Percentiles rank a stretch among this genome's conserved stretches.
These are phyloP conservation scores for Flaveria brownii DNA, from an alignment of 129 eudicot species.

Conservation along the genomic window DNA sequence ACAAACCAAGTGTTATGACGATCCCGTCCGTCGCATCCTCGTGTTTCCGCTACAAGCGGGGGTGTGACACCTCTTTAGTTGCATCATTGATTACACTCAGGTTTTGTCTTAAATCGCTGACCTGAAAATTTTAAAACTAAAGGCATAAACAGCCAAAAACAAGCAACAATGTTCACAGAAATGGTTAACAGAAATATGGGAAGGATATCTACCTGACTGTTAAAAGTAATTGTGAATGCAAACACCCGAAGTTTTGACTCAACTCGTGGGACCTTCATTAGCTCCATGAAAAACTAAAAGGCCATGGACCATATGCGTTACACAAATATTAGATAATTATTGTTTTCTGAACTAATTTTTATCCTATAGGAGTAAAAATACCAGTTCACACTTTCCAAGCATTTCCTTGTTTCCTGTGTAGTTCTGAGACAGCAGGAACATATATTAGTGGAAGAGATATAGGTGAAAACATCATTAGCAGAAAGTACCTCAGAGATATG, in stretches of 20 bases:
- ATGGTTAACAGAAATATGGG: neutral
- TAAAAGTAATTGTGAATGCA: conserved; percentile 79
- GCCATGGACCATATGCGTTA: conserved; percentile 25
- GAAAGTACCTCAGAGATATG: neutral
- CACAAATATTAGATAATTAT: conserved; percentile 8
- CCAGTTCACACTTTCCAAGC: conserved; percentile 99
- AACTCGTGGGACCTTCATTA: conserved; percentile 98
- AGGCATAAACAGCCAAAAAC: conserved; percentile 25
- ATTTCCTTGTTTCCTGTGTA: conserved; percentile 82
- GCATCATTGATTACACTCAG: conserved; percentile 78
- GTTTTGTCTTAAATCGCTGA: conserved; percentile 66
- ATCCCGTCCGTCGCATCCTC: too few relatives aligned
- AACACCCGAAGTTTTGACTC: conserved; percentile 94
- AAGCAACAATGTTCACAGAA: conserved; percentile 18
- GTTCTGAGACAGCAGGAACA: conserved; percentile 51
- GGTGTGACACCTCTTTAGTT: too few relatives aligned
- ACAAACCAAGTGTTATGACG: too few relatives aligned
- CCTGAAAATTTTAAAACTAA: conserved; percentile 39
- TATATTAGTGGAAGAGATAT: conserved; percentile 11
- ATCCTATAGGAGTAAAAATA: conserved; percentile 24
- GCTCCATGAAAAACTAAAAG: conserved; percentile 91
- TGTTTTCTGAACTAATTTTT: conserved; percentile 15
- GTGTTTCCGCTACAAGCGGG: too few relatives aligned
- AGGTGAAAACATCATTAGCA: conserved; percentile 8
- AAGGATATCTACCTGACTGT: conserved; percentile 62